phyloP scores from a whole-genome alignment of 495 filamentous ascomycete species.

The Xylaria telfairii region DNA sequence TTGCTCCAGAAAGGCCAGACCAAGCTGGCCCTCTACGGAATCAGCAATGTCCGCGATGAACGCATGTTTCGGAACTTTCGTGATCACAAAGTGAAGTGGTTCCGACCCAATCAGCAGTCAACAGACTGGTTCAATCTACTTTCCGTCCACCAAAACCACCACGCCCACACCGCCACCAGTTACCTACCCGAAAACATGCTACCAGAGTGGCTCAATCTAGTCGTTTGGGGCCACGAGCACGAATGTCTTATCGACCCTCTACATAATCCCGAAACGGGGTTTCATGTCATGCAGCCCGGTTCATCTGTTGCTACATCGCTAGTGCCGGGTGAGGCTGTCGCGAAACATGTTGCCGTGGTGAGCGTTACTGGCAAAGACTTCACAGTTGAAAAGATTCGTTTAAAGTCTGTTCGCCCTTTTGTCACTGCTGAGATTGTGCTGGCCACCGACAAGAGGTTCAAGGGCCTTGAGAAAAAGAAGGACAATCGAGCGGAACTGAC shows the following conservation, averaged over 20 bases:
- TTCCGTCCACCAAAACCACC: conserved; percentile 95
- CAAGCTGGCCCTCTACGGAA: conserved; percentile 92
- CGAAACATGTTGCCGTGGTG: conserved; percentile 88
- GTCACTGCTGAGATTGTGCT: conserved; percentile 84
- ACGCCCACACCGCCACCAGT: conserved; percentile 84
- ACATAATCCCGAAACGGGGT: conserved; percentile 83
- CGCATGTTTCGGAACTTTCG: conserved; percentile 91
- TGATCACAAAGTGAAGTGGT: conserved; percentile 93
- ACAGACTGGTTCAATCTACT: conserved; percentile 97
- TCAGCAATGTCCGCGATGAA: conserved; percentile 97
- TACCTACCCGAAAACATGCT: conserved; percentile 96
- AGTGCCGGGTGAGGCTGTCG: conserved; percentile 84
- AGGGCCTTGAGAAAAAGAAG: conserved; percentile 76
- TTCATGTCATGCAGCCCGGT: conserved; percentile 96
- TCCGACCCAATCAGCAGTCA: conserved; percentile 79
- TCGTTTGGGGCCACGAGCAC: conserved; percentile 98
- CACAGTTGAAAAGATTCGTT: conserved; percentile 75
- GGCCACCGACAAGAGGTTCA: conserved; percentile 74
- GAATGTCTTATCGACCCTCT: conserved; percentile 89
- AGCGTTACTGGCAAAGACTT: conserved; percentile 85
- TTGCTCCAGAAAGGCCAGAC: conserved; percentile 92
- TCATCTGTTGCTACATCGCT: conserved; percentile 96
- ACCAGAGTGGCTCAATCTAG: conserved; percentile 87
- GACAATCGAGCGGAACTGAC: conserved; percentile 85
- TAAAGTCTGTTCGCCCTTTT: conserved; percentile 92